Evolutionary conservation across 176 grass and related monocot genomes (phyloP), one percentile per base, ranked within the genome.

Genomic region (Oryza punctata): DNA sequence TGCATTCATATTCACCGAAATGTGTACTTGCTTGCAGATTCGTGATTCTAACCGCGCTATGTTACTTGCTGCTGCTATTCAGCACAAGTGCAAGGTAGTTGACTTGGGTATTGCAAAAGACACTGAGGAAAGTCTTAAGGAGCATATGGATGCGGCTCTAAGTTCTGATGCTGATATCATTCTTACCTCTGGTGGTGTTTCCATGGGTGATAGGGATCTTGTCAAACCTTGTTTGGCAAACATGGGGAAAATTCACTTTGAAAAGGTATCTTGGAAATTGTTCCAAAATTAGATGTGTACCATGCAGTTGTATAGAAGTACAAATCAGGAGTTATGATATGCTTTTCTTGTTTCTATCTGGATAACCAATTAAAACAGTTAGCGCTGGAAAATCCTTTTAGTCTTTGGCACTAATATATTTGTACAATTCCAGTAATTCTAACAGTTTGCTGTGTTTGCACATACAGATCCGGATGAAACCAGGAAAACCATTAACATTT

Each of bases 121-220:
- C 69, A 93, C 90, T 26, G 96, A 95, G 90, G 87, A 96, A 79
- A 92, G 81, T 90, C 54, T 98, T 63, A 41, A 72, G 70, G 76
- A 88, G 72, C 82, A 83, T 83, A 85, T 98, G 37, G 93, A 96
- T 85, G 90, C 40, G 10, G 91, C 91, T 87, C 60, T 94, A 28
- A 24, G 11, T 78, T 98, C 91, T 67, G 66, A 86, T 82, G 87
- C 94, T 75, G 91, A 98, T 90, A 82, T 98, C 59, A 87, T 98
- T 37, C 76, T 98, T 76, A 94, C 91, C 71, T 98, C 96, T 68
- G 96, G 96, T 63, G 96, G 96, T 81, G 85, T 98, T 83, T 98
- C 93, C 71, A 98, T 98, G 93, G 96, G 96, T 19, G 96, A 95
- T 73, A 98, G 88, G 65, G 96, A 95, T 85, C 92, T 98, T 50